Base-by-base conservation (phyloP, 352 stramenopile genomes). In the Phytophthora uliginosa region DNA sequence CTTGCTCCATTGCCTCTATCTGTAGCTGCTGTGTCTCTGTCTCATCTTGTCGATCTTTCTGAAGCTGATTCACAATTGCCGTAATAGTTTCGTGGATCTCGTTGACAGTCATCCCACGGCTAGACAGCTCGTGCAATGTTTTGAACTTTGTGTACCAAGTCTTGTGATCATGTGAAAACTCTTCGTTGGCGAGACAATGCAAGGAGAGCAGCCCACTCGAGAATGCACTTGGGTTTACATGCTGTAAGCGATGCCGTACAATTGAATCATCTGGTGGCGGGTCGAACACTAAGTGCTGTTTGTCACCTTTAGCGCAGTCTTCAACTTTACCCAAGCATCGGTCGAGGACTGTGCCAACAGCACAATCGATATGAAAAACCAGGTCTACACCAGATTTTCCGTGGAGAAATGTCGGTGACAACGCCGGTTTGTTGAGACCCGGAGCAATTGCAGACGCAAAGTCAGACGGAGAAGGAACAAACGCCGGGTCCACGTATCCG, bases 301-400 rank as follows among this genome's bases (percentile, higher is more conserved):
- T 66, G 7, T 77, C 63, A 28, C 74, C 61, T 17, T 86, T 91
- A 7, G 71, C 77, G 2, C 42, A 42, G 55, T 95, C 86, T 31
- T 89, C 74, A 13, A 94, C 61, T 63, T 83, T 73, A 7, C 88
- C 86, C 24, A 95, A 70, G 54, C 88, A 93, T 13, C 88, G 81
- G 42, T 94, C 80, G 4, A 93, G 62, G 15, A 82, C 63, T 4
- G 66, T 68, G 2, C 63, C 68, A 20, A 68, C 69, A 20, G 74
- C 59, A 59, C 81, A 86, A 18, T 85, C 63, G 17, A 95, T 73
- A 56, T 89, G 80, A 40, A 96, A 94, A 28, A 90, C 89, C 10
- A 94, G 56, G 63, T 95, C 88, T 7, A 95, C 55, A 1, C 89
- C 87, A 7, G 89, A 93, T 59, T 90, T 93, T 38, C 81, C 85